These are phyloP conservation scores for Myxozyma geophila DNA, from an alignment of 805 yeast genomes.

Conservation along the genomic window DNA sequence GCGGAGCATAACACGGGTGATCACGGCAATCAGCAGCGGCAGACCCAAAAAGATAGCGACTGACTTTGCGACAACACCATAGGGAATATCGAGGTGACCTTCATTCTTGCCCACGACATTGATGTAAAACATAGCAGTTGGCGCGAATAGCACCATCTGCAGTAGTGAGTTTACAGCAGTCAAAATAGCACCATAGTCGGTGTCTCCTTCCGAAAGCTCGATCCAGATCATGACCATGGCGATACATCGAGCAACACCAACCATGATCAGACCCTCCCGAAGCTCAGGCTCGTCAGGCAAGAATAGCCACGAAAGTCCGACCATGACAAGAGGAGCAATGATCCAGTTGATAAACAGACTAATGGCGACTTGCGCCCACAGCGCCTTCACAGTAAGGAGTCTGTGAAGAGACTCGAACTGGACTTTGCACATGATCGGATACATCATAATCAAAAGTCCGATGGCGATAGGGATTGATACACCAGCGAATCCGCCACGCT, in stretches of 20 bases:
- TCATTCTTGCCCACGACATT: constrained; percentile 48
- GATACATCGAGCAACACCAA: constrained; percentile 63
- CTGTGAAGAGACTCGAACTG: constrained; percentile 54
- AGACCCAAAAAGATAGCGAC: constrained; percentile 61
- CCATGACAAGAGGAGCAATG: constrained; percentile 60
- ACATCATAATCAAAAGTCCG: constrained; percentile 61
- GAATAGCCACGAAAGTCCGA: constrained; percentile 59
- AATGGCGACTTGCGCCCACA: constrained; percentile 45
- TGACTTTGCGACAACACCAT: constrained; percentile 52
- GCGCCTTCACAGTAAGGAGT: constrained; percentile 38
- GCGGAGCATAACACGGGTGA: constrained; percentile 50
- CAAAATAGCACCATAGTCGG: constrained; percentile 56
- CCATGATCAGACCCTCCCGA: constrained; percentile 60
- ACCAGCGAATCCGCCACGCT: constrained; percentile 37
- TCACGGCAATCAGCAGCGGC: constrained; percentile 54
- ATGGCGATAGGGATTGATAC: constrained; percentile 46
- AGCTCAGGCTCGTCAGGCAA: constrained; percentile 55
- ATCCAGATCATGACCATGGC: constrained; percentile 67
- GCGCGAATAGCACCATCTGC: constrained; percentile 59
- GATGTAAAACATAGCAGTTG: constrained; percentile 55
- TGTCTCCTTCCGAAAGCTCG: constrained; percentile 58
- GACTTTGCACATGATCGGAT: constrained; percentile 61
- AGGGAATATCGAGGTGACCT: constrained; percentile 40
- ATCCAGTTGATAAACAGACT: constrained; percentile 60
- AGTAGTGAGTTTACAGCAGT: constrained; percentile 57